Percentiles rank a stretch among this genome's conserved stretches.
phyloP scores from a whole-genome alignment of 2,329 filamentous ascomycete species.

The Davidsoniella australis region DNA sequence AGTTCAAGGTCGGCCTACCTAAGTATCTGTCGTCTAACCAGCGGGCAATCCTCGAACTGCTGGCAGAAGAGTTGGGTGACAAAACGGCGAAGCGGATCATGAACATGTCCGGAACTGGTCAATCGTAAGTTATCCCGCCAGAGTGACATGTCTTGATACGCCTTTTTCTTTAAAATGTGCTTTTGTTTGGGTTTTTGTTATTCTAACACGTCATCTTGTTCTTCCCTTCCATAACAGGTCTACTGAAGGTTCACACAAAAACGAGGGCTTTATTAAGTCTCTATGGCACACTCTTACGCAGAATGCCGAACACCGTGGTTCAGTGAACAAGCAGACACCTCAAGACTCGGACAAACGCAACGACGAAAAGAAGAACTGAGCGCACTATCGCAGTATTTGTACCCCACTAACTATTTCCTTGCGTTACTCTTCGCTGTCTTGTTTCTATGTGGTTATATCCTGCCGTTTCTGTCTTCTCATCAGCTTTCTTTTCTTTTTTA shows the following conservation, averaged over 20 bases:
- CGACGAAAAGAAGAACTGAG: conserved; percentile 13
- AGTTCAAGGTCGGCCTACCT: conserved; percentile 90
- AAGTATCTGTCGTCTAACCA: conserved; percentile 88
- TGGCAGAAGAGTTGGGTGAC: conserved; percentile 91
- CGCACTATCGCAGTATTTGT: background rate
- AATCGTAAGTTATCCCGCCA: conserved; percentile 26
- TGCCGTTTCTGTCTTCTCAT: background rate
- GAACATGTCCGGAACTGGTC: conserved; percentile 40
- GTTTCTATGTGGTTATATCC: background rate
- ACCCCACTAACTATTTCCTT: background rate
- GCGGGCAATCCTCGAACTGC: conserved; percentile 81
- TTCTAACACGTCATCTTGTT: background rate
- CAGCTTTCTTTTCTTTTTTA: background rate
- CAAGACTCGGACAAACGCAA: conserved; percentile 15
- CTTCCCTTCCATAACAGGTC: background rate
- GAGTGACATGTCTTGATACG: background rate
- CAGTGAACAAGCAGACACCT: conserved; percentile 15
- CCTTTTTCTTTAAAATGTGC: background rate
- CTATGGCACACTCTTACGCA: conserved; percentile 89
- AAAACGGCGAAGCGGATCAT: conserved; percentile 83
- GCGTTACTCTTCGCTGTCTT: background rate
- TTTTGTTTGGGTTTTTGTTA: background rate
- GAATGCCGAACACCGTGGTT: conserved; percentile 37
- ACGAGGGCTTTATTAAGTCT: conserved; percentile 81
- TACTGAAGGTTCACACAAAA: conserved; percentile 37